phyloP scores from a whole-genome alignment of 192 early-diverging fungal genomes.

The Entrophospora sp. region DNA sequence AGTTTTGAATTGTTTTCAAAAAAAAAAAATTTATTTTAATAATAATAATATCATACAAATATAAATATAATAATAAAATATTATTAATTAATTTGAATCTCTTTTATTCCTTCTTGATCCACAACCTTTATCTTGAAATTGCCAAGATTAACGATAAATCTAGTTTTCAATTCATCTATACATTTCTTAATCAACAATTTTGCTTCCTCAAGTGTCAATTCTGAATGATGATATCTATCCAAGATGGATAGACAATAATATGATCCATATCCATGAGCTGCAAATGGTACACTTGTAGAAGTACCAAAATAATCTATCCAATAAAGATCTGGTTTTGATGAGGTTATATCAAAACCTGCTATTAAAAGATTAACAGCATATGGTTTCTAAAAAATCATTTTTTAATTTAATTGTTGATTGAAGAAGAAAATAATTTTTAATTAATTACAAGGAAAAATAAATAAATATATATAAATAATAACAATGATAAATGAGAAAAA shows the following conservation, averaged over 20 bases:
- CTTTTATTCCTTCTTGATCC: slow-evolving; percentile 76
- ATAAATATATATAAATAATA: neutral
- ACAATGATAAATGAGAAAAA: slow-evolving; percentile 66
- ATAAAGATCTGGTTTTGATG: slow-evolving; percentile 65
- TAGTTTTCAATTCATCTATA: slow-evolving; percentile 66
- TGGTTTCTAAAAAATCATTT: too few relatives aligned
- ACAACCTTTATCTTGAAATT: slow-evolving; percentile 79
- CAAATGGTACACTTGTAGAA: too few relatives aligned
- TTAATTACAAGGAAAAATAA: neutral
- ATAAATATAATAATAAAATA: too few relatives aligned
- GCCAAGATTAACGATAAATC: slow-evolving; percentile 80
- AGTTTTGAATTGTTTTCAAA: too few relatives aligned
- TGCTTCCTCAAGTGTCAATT: too few relatives aligned
- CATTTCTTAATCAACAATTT: slow-evolving; percentile 73
- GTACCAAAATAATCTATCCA: slow-evolving; percentile 92
- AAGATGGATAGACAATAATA: slow-evolving; percentile 85
- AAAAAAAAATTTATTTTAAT: too few relatives aligned
- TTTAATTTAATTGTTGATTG: neutral
- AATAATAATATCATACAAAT: too few relatives aligned
- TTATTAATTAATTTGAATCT: too few relatives aligned
- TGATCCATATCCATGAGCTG: slow-evolving; percentile 80
- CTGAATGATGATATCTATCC: too few relatives aligned
- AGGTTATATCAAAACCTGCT: slow-evolving; percentile 64
- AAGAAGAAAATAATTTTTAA: neutral
- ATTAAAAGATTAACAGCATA: slow-evolving; percentile 91